Base-by-base conservation (phyloP, 768 basidiomycete genomes). In the Psilocybe sp. region DNA sequence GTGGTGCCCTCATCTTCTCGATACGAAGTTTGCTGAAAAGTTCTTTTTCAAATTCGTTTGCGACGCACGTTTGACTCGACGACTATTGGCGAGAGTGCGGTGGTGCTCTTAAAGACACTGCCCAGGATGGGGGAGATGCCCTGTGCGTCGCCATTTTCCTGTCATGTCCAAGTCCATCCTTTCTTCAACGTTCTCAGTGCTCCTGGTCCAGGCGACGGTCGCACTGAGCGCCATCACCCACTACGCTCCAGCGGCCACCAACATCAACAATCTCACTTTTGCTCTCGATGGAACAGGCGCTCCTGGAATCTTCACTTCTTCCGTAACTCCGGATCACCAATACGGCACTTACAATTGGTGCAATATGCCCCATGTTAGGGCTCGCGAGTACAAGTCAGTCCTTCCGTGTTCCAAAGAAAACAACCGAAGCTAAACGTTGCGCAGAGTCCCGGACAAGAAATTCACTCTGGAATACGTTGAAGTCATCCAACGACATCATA, bases 341-440 rank as follows among this genome's bases (percentile, higher is more conserved):
- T 79, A 79, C 65, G 77, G 76, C 0, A 61, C 59, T 15, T 79
- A 77, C 49, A 78, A 78, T 51, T 78, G 76, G 77, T 79, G 78
- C 44, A 79, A 78, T 52, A 79, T 80, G 78, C 77, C 78, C 2
- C 78, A 79, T 64, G 76, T 75, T 1, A 63, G 76, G 47, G 42
- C 46, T 19, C 61, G 53, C 49, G 76, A 77, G 57, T 79, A 79
- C 62, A 69, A 67, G 78, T 77, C 41, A 12, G 70, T 61, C 28
- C 40, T 36, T 40, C 18, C 19, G 36, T 23, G 16, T 35, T 18
- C 19, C 28, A 16, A 18, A 18, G 39, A 20, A 18, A 31, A 43
- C 3, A n/a, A 45, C 16, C 12, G 20, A 13, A 3, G 32, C 41
- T 20, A 20, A 15, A 23, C 43, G 31, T 45, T 38, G 5, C 13